Base-by-base conservation (phyloP, 2,329 filamentous ascomycete species). In the Cadophora sp. region DNA sequence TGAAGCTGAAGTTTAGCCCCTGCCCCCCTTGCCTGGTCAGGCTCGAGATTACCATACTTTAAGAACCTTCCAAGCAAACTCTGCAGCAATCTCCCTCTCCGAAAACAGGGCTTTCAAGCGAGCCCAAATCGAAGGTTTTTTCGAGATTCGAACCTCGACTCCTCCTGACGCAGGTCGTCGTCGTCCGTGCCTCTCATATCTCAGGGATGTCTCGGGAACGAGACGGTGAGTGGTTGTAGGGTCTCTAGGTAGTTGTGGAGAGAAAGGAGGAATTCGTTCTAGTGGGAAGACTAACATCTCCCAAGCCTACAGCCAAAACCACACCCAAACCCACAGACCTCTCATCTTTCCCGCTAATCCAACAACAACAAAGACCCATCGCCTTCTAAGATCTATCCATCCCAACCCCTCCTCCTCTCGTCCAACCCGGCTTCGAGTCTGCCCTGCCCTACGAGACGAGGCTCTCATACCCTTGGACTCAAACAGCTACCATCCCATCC, bases 341-440 rank as follows among this genome's bases (percentile, higher is more conserved):
- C 27, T n/a, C 27, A 30, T 30, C 27, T 51, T 51, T 51, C 48
- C 48, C 48, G 48, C 48, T 51, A 51, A 51, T 51, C 22, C 48
- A 27, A 27, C 22, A 51, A 27, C 13, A 27, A 18, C 41, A 18
- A 45, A 45, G 27, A 30, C 27, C 27, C 27, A 30, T 30, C 27
- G 27, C 27, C 27, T 30, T 30, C 27, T 45, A n/a, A 9, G 3
- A 45, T 39, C 22, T 22, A 27, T 27, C 22, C 27, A 30, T 6
- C 22, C 24, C 24, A 14, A 20, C 47, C 47, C 47, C 47, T 20
- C 48, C 13, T 27, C 22, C 14, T 16, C 22, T 4, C 13, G 18
- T 51, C 22, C 13, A 27, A 45, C 16, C 13, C 24, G 11, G 20
- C 47, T 24, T 50, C 47, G 22, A 50, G 14, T 24, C 20, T 50